A percentile compares a stretch with the other conserved stretches of the same genome.
These are phyloP conservation scores for Mycena indigotica DNA, from an alignment of 768 basidiomycete genomes.

Conservation along the genomic window DNA sequence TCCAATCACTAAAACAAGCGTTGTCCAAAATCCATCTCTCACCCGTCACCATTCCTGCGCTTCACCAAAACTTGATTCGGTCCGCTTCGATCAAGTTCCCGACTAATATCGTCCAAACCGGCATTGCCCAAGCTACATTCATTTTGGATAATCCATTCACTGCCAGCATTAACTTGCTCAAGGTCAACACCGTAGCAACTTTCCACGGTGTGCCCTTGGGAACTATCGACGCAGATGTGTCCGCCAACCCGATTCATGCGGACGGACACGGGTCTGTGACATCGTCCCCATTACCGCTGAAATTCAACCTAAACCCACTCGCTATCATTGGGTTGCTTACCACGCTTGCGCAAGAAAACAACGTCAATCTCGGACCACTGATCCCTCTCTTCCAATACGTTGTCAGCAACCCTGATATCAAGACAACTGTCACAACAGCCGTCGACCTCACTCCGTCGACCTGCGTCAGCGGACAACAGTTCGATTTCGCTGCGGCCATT, in stretches of 20 bases:
- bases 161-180: slow-evolving; percentile 65
- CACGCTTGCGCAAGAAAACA: slow-evolving; percentile 51
- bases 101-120: slow-evolving; percentile 59
- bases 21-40: slow-evolving; percentile 61
- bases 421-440: slow-evolving; percentile 56
- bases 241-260: slow-evolving; percentile 60
- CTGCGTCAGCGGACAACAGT: slow-evolving; percentile 70
- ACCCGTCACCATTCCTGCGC: slow-evolving; percentile 64
- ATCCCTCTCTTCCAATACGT: slow-evolving; percentile 56
- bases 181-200: slow-evolving; percentile 53
- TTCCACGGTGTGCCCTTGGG: slow-evolving; percentile 61
- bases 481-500: slow-evolving; percentile 61
- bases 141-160: slow-evolving; percentile 70
- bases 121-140: slow-evolving; percentile 60
- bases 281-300: slow-evolving; percentile 58
- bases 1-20: slow-evolving; percentile 61
- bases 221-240: slow-evolving; percentile 56
- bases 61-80: slow-evolving; percentile 63
- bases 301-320: slow-evolving; percentile 66
- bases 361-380: slow-evolving; percentile 64
- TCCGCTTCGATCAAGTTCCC: slow-evolving; percentile 63
- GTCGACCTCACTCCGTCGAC: slow-evolving; percentile 55
- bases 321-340: slow-evolving; percentile 60
- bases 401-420: slow-evolving; percentile 48
- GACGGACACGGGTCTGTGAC: slow-evolving; percentile 59